These are phyloP conservation scores for Asterophora lycoperdoides DNA, from an alignment of 768 basidiomycete genomes.

Conservation along the genomic window DNA sequence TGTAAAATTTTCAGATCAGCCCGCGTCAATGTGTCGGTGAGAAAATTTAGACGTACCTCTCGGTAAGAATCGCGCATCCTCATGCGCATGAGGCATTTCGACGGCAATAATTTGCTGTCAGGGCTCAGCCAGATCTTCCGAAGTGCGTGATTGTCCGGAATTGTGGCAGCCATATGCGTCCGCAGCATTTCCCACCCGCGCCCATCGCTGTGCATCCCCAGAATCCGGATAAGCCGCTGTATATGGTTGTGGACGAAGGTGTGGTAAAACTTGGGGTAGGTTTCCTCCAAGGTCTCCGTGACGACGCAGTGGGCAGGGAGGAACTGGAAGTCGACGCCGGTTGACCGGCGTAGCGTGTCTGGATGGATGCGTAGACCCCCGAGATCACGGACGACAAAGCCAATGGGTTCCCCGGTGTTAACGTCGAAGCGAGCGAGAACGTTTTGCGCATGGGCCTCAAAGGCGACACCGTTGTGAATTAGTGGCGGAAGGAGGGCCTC, in stretches of 20 bases:
- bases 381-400: constrained; percentile 54
- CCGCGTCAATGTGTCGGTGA: neutral
- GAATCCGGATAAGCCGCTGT: constrained; percentile 50
- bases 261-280: constrained; percentile 55
- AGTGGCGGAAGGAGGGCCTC: constrained; percentile 49
- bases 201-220: constrained; percentile 49
- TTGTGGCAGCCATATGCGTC: constrained; percentile 37
- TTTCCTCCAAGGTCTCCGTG: constrained; percentile 43
- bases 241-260: constrained; percentile 58
- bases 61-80: constrained; percentile 52
- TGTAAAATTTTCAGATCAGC: constrained; percentile 17
- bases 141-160: constrained; percentile 42
- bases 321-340: constrained; percentile 47
- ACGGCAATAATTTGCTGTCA: constrained; percentile 36
- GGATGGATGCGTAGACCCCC: constrained; percentile 56
- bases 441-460: constrained; percentile 62
- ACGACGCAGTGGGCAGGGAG: constrained; percentile 51
- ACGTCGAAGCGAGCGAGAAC: constrained; percentile 44
- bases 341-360: constrained; percentile 42
- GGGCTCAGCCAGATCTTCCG: constrained; percentile 45
- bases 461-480: constrained; percentile 52
- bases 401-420: constrained; percentile 37
- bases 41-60: constrained; percentile 35
- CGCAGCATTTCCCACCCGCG: constrained; percentile 49
- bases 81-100: constrained; percentile 59